Evolutionary conservation across 495 filamentous ascomycete genomes (phyloP), one percentile per base, ranked within the genome.

Genomic region (Podospora appendiculata): DNA sequence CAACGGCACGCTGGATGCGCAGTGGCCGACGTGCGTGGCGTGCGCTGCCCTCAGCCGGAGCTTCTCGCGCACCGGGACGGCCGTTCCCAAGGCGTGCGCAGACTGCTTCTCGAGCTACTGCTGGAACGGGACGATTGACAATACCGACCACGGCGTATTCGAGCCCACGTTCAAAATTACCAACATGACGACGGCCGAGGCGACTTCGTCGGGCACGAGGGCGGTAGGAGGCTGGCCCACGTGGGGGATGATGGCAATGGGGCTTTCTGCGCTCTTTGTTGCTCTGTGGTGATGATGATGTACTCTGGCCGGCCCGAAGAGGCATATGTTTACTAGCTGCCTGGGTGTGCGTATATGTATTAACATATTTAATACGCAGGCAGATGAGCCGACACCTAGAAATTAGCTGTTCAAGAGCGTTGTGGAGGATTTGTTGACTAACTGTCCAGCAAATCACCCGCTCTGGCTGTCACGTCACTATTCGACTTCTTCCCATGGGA

Each of bases 31-130:
- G 1, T 97, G 92, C 57, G 83, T 95, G 4, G 90, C 85, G 6
- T 97, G 92, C 61, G 92, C 91, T 3, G 82, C 94, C n/a, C 71
- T 96, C n/a, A 79, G 74, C 42, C 74, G 91, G 33, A 86, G 83
- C 45, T 77, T 89, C 51, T 77, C 83, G 50, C 77, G 88, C 41
- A 91, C 84, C 3, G 73, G 73, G 3, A 83, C 80, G 7, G 38
- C 58, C 9, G 76, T 88, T 1, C 88, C 88, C 0, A 71, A 75
- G 10, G 79, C 78, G 12, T 97, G 92, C 66, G 73, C 63, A 32
- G 58, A 74, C 41, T 97, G 92, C 69, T 96, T 96, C 64, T 53
- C 72, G 39, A 62, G 75, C 32, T 96, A 94, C 69, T 96, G 93
- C 78, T 96, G 92, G 90, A 75, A 93, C 60, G 90, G 90, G 6